phyloP scores from a whole-genome alignment of 2,329 filamentous ascomycete genomes.

The Periglandula ipomoeae region DNA sequence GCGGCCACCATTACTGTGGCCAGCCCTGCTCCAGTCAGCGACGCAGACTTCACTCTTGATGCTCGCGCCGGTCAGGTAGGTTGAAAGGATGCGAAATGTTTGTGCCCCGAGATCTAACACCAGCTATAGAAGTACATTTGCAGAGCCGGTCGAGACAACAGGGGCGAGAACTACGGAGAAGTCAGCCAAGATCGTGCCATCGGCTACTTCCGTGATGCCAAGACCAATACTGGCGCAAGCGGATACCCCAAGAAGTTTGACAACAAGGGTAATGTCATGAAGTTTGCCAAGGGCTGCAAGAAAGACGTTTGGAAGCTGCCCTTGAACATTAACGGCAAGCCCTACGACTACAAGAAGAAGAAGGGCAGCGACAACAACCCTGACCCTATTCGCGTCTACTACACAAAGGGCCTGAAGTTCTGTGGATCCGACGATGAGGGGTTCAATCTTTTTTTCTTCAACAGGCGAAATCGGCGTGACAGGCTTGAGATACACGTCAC shows the following conservation, averaged over 20 bases:
- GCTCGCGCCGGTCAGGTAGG: no score
- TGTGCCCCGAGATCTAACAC: no score
- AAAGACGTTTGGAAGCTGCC: neutral
- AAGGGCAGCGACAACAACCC: neutral
- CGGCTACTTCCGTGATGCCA: neutral
- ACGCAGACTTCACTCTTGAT: no score
- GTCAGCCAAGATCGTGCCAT: neutral
- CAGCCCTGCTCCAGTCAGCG: no score
- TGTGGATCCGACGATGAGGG: neutral
- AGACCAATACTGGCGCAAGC: neutral
- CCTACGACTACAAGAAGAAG: neutral
- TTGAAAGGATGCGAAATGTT: no score
- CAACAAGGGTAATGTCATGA: neutral
- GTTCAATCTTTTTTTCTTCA: no score
- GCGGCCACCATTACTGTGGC: no score
- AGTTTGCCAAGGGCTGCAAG: neutral
- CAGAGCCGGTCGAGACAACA: neutral
- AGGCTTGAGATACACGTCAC: no score
- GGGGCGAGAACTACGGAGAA: neutral
- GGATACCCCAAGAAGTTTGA: neutral
- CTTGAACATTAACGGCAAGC: neutral
- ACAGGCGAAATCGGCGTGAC: no score
- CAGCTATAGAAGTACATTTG: neutral
- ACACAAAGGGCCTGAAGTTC: neutral
- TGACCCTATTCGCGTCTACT: neutral